A percentile compares a stretch with the other conserved stretches of the same genome.
These are phyloP conservation scores for Fraxinus greggii DNA, from an alignment of 305 asterid genomes.

Conservation along the genomic window DNA sequence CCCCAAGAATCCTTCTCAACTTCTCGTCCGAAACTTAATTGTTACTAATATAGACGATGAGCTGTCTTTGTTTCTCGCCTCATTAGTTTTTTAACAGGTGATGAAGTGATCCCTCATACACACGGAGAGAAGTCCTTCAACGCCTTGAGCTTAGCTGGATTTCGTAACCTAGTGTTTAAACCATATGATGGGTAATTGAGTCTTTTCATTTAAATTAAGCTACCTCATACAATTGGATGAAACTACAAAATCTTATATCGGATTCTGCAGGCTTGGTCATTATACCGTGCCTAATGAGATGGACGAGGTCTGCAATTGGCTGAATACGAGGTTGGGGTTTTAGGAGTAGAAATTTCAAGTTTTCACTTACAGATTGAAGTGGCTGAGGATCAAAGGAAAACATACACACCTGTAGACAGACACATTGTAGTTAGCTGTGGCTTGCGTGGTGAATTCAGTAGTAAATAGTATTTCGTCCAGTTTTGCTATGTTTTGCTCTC, in stretches of 20 bases:
- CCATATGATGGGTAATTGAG: conserved; percentile 71
- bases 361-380: conserved; percentile 14
- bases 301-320: conserved; percentile 84
- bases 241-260: conserved; percentile 17
- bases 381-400: conserved; percentile 23
- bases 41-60: neutral
- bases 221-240: neutral
- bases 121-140: conserved; percentile 78
- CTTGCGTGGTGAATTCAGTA: conserved; percentile 32
- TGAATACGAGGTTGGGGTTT: conserved; percentile 7
- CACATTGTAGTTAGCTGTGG: conserved; percentile 28
- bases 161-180: conserved; percentile 60
- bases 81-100: conserved; percentile 48
- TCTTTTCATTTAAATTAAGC: neutral
- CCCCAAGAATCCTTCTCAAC: neutral
- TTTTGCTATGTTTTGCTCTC: conserved; percentile 35
- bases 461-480: conserved; percentile 32
- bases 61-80: neutral
- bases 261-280: conserved; percentile 73
- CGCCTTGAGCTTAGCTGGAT: conserved; percentile 77
- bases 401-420: conserved; percentile 21
- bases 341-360: neutral
- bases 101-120: conserved; percentile 77
- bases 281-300: conserved; percentile 93
- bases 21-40: neutral